Base-by-base conservation (phyloP, 768 basidiomycete genomes). In the Phylloporus sp. region DNA sequence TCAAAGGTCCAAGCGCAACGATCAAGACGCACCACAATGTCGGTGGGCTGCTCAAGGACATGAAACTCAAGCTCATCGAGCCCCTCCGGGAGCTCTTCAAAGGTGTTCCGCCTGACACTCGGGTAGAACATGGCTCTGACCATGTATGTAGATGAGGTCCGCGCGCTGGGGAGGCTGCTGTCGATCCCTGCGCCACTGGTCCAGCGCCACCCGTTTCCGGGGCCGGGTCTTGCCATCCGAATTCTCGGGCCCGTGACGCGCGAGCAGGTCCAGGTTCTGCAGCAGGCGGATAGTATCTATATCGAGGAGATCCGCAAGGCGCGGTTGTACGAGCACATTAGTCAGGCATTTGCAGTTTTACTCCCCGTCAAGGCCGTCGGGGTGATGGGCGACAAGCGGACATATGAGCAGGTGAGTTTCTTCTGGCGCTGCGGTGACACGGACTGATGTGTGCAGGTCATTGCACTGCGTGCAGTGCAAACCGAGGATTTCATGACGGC, bases 401-500 rank as follows among this genome's bases (percentile, higher is more conserved):
- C 97, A 11, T 98, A 97, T 60, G 94, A 97, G 64, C 95, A 97
- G 76, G 86, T 82, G 48, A 45, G 75, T 58, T 24, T n/a, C n/a
- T n/a, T n/a, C n/a, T n/a, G n/a, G n/a, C n/a, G n/a, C 38, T 16
- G 1, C 3, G 2, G 7, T 49, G 29, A 4, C 31, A 2, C 49
- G 41, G 53, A 54, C 51, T 45, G 20, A 59, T 23, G 35, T 20
- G 4, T 47, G 35, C 26, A 88, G 84, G 95, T 99, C 44, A 91
- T 98, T 52, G 91, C 92, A 2, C 76, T 99, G 47, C 83, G 97
- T 45, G 97, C 97, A 3, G 95, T 98, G 9, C 87, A 91, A 66
- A 86, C 94, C n/a, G 95, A 97, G 67, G 97, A 99, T 70, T 99
- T 99, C 67, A 99, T 99, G 97, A 99, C 97, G 13, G 97, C 97